A percentile compares a stretch with the other conserved stretches of the same genome.
Evolutionary conservation across 148 eudicot species (phyloP).

Genomic region (Polygonum maritimum): DNA sequence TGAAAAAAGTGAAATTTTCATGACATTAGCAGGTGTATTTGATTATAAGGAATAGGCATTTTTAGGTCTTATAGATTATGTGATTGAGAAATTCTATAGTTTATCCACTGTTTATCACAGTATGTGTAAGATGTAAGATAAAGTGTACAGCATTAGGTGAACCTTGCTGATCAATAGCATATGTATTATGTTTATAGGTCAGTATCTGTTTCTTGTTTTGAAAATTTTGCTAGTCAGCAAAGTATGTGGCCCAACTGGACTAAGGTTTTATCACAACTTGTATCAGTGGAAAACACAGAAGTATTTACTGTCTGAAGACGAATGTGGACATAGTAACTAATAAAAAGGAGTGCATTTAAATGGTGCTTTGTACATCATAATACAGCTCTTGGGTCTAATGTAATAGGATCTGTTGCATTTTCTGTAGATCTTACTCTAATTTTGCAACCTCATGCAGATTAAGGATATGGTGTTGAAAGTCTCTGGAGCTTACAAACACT

Average conservation of each 20-base stretch:
- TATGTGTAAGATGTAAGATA: too few species aligned
- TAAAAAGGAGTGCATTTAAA: background rate
- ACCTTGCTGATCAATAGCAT: background rate
- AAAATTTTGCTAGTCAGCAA: background rate
- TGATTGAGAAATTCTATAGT: background rate
- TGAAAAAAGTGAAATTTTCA: background rate
- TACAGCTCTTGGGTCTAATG: background rate
- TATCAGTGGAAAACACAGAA: too few species aligned
- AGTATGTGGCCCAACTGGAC: background rate
- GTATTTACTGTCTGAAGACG: too few species aligned
- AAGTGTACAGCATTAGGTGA: background rate
- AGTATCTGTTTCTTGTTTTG: background rate
- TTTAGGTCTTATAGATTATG: background rate
- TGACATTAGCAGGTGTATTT: background rate
- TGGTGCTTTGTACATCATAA: background rate
- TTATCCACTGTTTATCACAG: too few species aligned
- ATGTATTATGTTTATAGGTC: background rate
- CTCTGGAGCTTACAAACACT: constrained; percentile 52
- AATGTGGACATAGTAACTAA: too few species aligned
- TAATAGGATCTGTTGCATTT: background rate
- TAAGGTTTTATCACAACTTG: too few species aligned
- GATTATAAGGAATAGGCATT: background rate
- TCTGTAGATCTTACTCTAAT: background rate
- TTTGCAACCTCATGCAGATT: constrained; percentile 39
- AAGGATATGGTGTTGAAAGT: constrained; percentile 91